Evolutionary conservation across 2,329 filamentous ascomycete genomes (phyloP).

Genomic region (Mycosphaerelloides madeirae): DNA sequence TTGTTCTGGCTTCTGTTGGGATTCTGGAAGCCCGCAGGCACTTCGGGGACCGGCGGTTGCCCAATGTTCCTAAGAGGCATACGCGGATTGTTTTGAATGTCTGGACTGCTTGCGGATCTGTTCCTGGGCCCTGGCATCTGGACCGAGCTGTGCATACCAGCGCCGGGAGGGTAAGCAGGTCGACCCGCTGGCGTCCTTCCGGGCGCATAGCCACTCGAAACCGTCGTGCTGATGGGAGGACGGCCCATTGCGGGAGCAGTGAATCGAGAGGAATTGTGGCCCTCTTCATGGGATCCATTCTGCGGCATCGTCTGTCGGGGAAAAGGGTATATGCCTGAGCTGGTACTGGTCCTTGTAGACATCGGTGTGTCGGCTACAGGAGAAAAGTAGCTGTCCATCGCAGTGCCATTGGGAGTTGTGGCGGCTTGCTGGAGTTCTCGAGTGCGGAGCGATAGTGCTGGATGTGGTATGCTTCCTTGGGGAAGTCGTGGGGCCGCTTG

Average conservation of each 20-base stretch:
- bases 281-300: constrained; percentile 63
- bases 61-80: constrained; percentile 55
- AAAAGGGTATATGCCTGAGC: constrained; percentile 70
- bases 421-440: constrained; percentile 47
- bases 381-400: constrained; percentile 85
- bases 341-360: constrained; percentile 63
- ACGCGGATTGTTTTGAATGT: constrained; percentile 69
- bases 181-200: constrained; percentile 49
- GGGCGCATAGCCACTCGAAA: constrained; percentile 60
- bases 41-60: constrained; percentile 35
- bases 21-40: constrained; percentile 29
- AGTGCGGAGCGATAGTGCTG: constrained; percentile 65
- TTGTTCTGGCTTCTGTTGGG: constrained; percentile 71
- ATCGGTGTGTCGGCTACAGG: constrained; percentile 70
- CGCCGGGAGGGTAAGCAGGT: constrained; percentile 61
- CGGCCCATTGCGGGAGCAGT: constrained; percentile 83
- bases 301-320: constrained; percentile 65
- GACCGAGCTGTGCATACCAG: constrained; percentile 52
- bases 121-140: constrained; percentile 55
- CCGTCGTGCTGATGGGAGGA: constrained; percentile 58
- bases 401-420: constrained; percentile 58
- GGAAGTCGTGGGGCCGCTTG: constrained; percentile 64
- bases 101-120: constrained; percentile 89
- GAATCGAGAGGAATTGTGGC: constrained; percentile 57
- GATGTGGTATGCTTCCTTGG: constrained; percentile 47